Base-by-base conservation (phyloP, 2,329 filamentous ascomycete genomes). In the Trichophyton verrucosum region DNA sequence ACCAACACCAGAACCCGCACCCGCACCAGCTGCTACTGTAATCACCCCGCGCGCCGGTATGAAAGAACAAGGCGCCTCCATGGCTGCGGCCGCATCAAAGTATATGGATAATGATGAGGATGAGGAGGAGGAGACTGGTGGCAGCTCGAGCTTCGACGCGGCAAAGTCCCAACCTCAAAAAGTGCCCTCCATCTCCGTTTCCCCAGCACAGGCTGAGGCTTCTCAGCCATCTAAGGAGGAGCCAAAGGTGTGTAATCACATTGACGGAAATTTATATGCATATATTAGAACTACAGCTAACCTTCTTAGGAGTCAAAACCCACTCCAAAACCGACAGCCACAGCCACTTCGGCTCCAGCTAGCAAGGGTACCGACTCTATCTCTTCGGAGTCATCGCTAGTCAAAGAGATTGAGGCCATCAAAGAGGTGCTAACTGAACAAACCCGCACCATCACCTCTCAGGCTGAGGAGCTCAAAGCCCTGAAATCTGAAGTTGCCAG, bases 101-200 rank as follows among this genome's bases (percentile, higher is more conserved):
- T 96, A 89, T 75, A 87, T 90, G 67, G 91, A 95, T 71, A 83
- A 85, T 5, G 81, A 84, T 9, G 82, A 77, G 1, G 77, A 78
- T 8, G 69, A 75, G 22, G 69, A 75, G 22, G 80, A 81, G 1
- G 79, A 83, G 30, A 51, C 33, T 17, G 84, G 86, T 55, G 86
- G 89, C 61, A 81, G 82, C 30, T 92, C 89, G 0, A 89, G 86
- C 75, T 96, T 96, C 66, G 91, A 96, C 71, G 90, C 96, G 70
- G 74, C 86, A 36, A 90, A 89, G 70, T 88, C 89, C 20, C 86
- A 89, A 66, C 88, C 89, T 20, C 86, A 89, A 67, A 86, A 87
- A 55, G 76, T 76, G 22, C 68, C 75, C 49, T 61, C 65, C 38
- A 69, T 71, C 42, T 65, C 69, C n/a, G 63, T 68, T 24, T 65